These are phyloP conservation scores for Mortierella sp. DNA, from an alignment of 371 early-diverging fungal species.

Conservation along the genomic window DNA sequence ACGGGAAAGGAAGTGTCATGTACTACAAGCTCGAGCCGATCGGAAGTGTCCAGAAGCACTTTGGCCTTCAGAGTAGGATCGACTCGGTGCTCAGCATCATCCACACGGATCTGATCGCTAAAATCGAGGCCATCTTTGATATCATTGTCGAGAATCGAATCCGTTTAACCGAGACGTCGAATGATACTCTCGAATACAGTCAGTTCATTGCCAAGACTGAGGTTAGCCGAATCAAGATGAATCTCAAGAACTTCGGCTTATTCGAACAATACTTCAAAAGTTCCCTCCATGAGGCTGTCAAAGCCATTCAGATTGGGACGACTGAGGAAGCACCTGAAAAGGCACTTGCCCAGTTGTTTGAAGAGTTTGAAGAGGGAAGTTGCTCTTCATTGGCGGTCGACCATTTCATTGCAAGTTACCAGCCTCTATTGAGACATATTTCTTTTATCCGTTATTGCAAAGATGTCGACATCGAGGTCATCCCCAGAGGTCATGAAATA, in stretches of 20 bases:
- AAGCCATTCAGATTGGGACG: no score
- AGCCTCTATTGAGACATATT: slow-evolving; percentile 15
- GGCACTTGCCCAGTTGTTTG: slow-evolving; percentile 12
- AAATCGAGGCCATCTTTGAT: slow-evolving; percentile 27
- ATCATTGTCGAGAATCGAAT: slow-evolving; percentile 26
- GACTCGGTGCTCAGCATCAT: slow-evolving; percentile 10
- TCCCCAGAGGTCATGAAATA: slow-evolving; percentile 19
- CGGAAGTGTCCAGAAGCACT: slow-evolving; percentile 15
- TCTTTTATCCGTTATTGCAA: slow-evolving; percentile 28
- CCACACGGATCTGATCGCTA: slow-evolving; percentile 17
- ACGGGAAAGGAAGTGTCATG: slow-evolving; percentile 32
- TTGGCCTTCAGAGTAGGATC: slow-evolving; percentile 9
- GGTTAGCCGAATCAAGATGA: background rate
- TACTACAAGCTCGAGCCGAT: slow-evolving; percentile 21
- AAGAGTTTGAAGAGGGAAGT: slow-evolving; percentile 20
- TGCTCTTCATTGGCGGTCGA: slow-evolving; percentile 31
- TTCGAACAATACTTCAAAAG: no score
- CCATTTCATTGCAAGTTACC: slow-evolving; percentile 24
- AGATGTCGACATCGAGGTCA: slow-evolving; percentile 25
- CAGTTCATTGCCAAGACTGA: slow-evolving; percentile 8
- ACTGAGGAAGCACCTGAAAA: no score
- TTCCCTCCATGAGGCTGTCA: no score
- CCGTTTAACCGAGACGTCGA: slow-evolving; percentile 18
- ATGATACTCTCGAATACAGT: slow-evolving; percentile 21
- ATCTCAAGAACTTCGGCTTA: no score